phyloP scores from a whole-genome alignment of 371 early-diverging fungal species.

The Mortierella sp. region DNA sequence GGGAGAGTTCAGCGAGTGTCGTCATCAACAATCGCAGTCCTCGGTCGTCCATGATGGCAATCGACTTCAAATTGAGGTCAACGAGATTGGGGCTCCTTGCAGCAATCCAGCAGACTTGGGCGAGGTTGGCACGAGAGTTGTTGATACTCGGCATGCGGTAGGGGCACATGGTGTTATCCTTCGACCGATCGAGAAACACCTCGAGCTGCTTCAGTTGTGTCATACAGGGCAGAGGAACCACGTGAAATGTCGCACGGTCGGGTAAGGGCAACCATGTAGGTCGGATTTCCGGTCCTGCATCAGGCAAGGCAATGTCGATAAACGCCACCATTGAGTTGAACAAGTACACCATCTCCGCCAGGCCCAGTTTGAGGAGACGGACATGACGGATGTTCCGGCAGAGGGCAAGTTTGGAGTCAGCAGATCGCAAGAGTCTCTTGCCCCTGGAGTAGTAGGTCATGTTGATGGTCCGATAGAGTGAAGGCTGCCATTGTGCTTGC shows the following conservation, averaged over 20 bases:
- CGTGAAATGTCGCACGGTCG: neutral
- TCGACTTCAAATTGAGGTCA: neutral
- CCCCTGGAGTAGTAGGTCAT: conserved; percentile 9
- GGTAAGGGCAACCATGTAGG: neutral
- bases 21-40: neutral
- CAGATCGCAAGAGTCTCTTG: neutral
- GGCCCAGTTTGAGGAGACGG: neutral
- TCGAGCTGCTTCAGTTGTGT: neutral
- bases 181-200: neutral
- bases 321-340: neutral
- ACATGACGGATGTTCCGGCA: neutral
- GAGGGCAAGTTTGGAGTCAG: conserved; percentile 4
- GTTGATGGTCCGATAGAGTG: neutral
- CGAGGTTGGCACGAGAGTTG: neutral
- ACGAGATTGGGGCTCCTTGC: neutral
- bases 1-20: neutral
- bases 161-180: neutral
- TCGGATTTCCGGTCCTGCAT: neutral
- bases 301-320: neutral
- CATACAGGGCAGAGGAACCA: neutral
- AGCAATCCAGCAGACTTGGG: neutral
- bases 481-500: neutral
- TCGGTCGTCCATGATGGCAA: neutral
- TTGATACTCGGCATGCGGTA: neutral
- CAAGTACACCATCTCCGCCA: neutral